These are phyloP conservation scores for Gamarada debralockiae DNA, from an alignment of 495 filamentous ascomycete species.

Conservation along the genomic window DNA sequence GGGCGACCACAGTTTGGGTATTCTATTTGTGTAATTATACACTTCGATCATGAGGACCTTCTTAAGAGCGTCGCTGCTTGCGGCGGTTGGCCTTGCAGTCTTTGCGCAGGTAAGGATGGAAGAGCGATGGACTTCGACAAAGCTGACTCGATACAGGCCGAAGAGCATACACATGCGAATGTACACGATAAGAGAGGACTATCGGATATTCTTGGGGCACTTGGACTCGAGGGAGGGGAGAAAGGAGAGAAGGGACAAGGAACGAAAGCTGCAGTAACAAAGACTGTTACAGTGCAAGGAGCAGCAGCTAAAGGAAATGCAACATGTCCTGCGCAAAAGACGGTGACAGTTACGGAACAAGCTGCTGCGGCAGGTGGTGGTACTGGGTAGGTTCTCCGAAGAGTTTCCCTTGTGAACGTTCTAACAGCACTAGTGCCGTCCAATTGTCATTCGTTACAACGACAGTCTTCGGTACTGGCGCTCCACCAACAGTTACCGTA, in stretches of 20 bases:
- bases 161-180: background rate
- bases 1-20: background rate
- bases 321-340: conserved; percentile 7
- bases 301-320: conserved; percentile 11
- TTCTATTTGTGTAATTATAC: background rate
- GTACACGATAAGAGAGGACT: conserved; percentile 12
- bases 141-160: conserved; percentile 13
- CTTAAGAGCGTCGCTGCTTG: conserved; percentile 10
- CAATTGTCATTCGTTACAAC: conserved; percentile 36
- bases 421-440: conserved; percentile 10
- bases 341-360: conserved; percentile 6
- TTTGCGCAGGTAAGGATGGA: conserved; percentile 14
- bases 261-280: background rate
- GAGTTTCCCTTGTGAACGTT: background rate
- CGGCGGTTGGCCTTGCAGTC: conserved; percentile 8
- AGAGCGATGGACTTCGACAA: background rate
- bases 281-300: conserved; percentile 17
- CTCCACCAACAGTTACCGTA: conserved; percentile 34
- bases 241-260: background rate
- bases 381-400: background rate
- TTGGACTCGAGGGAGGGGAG: conserved; percentile 7
- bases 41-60: conserved; percentile 14
- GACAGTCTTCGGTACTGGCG: conserved; percentile 32
- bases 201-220: conserved; percentile 15
- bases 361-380: background rate